Conservation (phyloP, 2,329 filamentous ascomycete species). For the Epicoccum sorghinum region DNA sequence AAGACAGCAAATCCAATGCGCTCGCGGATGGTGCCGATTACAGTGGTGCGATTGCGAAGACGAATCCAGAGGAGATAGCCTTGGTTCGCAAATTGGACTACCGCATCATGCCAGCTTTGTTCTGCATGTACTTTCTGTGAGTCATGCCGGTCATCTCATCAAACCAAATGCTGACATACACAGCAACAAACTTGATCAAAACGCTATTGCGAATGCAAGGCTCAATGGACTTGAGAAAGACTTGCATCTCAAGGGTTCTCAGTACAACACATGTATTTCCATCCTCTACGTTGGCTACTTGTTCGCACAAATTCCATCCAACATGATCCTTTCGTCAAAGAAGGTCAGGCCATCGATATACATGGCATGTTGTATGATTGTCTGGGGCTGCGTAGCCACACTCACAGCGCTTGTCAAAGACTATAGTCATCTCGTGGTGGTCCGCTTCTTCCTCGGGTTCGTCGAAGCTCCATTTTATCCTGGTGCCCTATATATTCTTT, state of each 20-base stretch:
- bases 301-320: slow-evolving; percentile 48
- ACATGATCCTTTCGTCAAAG: slow-evolving; percentile 50
- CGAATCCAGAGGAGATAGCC: slow-evolving; percentile 31
- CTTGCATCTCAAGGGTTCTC: slow-evolving; percentile 26
- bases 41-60: slow-evolving; percentile 30
- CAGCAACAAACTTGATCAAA: slow-evolving; percentile 57
- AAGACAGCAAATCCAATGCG: slow-evolving; percentile 15
- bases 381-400: slow-evolving; percentile 42
- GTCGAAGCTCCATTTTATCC: slow-evolving; percentile 59
- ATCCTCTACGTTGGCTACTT: slow-evolving; percentile 33
- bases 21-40: slow-evolving; percentile 23
- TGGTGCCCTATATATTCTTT: slow-evolving; percentile 65
- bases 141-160: not conserved
- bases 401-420: slow-evolving; percentile 35
- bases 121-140: slow-evolving; percentile 49
- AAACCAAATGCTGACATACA: not conserved
- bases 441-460: slow-evolving; percentile 39
- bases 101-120: slow-evolving; percentile 33
- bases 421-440: slow-evolving; percentile 36
- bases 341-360: slow-evolving; percentile 40
- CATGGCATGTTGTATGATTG: slow-evolving; percentile 39
- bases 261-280: slow-evolving; percentile 50
- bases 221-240: slow-evolving; percentile 67
- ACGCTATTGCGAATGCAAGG: slow-evolving; percentile 68
- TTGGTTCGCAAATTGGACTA: slow-evolving; percentile 35